Evolutionary conservation across 306 rosid species (phyloP), one percentile per base, ranked within the genome.

Genomic region (Lathyrus sativus): DNA sequence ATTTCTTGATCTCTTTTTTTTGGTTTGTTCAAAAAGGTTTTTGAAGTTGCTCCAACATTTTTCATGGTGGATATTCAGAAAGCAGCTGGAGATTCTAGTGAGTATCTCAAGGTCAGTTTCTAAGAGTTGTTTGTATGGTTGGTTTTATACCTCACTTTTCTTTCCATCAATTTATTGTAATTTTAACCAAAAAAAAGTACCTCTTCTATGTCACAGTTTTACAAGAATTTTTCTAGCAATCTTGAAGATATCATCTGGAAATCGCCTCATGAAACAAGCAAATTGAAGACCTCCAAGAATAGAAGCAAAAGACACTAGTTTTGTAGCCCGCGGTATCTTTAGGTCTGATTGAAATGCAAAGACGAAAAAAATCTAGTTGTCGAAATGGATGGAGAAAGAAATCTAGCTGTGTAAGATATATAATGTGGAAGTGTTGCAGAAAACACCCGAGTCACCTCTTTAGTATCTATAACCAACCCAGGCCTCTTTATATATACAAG

Each of bases 191-290:
- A 73, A 55, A 45, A 31, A 46, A 12, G 15, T 35, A 48, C 60
- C 17, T 49, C 33, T 44, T 58, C 9, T 61, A 2, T 67, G 41
- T 49, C 64, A 63, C 96, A 91, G 97, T 91, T 91, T 62, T 88
- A 86, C 89, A 88, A 88, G 76, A 83, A 63, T 54, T 91, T 91
- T 48, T 80, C 85, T 74, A 22, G 88, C 86, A 88, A 91, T 72
- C 97, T 88, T 44, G 96, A 91, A 68, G 97, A 91, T 74, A 91
- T 91, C 71, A 83, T 91, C 80, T 91, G 91, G 97, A 88, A 87
- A 84, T 96, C 87, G 0, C 81, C 90, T 6, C 56, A 43, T 41
- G 97, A 88, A 72, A 35, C 87, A 39, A 78, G 80, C 87, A 91
- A 91, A 76, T 74, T 79, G 48, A 88, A 77, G 73, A 60, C 60